Percentiles rank a stretch among this genome's conserved stretches.
Evolutionary conservation across 2,329 filamentous ascomycete genomes (phyloP).

Genomic region (Penicillium paneum): DNA sequence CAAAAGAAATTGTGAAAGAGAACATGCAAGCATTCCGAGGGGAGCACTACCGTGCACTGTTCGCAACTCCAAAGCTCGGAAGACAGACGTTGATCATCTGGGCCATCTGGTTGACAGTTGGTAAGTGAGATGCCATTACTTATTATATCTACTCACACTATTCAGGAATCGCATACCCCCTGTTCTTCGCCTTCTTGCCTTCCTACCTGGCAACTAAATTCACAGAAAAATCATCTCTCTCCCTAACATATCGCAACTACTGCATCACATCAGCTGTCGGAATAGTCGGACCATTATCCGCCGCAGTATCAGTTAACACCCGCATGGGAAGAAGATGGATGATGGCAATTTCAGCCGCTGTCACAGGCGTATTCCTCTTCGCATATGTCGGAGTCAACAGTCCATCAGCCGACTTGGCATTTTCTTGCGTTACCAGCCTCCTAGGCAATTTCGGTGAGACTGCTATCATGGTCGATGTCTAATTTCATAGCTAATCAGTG

Average conservation of each 20-base stretch:
- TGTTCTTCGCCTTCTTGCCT: constrained; percentile 49
- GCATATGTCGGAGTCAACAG: constrained; percentile 46
- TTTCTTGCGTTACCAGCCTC: constrained; percentile 46
- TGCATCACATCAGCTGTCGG: constrained; percentile 38
- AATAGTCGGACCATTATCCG: constrained; percentile 42
- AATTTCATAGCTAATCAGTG: background rate
- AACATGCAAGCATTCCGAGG: constrained; percentile 30
- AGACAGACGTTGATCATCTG: constrained; percentile 39
- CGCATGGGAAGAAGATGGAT: constrained; percentile 45
- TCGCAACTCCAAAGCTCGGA: constrained; percentile 24
- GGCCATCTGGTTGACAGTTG: constrained; percentile 45
- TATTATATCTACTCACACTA: background rate
- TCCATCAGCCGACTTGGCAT: constrained; percentile 32
- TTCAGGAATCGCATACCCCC: constrained; percentile 46
- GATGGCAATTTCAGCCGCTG: constrained; percentile 44
- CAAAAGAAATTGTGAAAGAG: constrained; percentile 28
- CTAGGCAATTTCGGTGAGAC: constrained; percentile 38
- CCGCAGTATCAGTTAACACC: constrained; percentile 43
- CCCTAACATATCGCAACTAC: constrained; percentile 26
- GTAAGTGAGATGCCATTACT: background rate
- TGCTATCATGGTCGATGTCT: accelerated
- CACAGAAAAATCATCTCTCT: constrained; percentile 23
- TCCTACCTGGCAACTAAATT: constrained; percentile 45
- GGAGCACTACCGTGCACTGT: constrained; percentile 28
- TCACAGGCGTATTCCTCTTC: constrained; percentile 49